Conservation (phyloP, 176 grass and related monocot genomes). For the Microstegium vimineum region DNA sequence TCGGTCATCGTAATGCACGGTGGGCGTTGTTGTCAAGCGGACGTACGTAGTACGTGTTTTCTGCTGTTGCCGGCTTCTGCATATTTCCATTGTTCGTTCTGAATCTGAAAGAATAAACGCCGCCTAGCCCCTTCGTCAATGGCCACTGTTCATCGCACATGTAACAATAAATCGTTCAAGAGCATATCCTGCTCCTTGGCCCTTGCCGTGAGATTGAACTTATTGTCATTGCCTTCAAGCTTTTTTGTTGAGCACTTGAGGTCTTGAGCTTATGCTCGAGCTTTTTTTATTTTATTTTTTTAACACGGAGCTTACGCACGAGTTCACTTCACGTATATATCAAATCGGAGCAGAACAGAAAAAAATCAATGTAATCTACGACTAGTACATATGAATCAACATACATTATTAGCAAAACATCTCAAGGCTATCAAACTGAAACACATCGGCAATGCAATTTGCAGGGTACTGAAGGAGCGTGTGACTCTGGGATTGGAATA, state of each 20-base stretch:
- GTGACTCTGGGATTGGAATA: not conserved
- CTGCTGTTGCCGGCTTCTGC: not conserved
- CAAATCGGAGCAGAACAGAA: too few species aligned
- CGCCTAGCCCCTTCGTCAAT: not conserved
- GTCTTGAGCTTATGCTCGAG: not conserved
- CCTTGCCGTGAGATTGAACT: not conserved
- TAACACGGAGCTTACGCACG: not conserved
- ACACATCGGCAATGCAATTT: not conserved
- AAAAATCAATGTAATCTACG: too few species aligned
- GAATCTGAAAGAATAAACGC: constrained; percentile 23
- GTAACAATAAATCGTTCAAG: not conserved
- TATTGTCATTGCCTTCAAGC: not conserved
- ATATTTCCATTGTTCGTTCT: not conserved
- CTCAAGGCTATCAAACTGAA: too few species aligned
- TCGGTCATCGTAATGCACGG: not conserved
- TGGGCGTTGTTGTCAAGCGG: not conserved
- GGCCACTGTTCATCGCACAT: not conserved
- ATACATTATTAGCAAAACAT: too few species aligned
- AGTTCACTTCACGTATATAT: too few species aligned
- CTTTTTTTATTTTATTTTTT: too few species aligned
- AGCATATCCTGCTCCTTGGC: not conserved
- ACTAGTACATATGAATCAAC: too few species aligned
- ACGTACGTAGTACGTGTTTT: not conserved
- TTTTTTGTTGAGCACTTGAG: not conserved
- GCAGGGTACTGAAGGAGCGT: not conserved